Percentiles rank a stretch among this genome's conserved stretches.
Conservation (phyloP, 495 filamentous ascomycete genomes). For the Xylaria sp. region DNA sequence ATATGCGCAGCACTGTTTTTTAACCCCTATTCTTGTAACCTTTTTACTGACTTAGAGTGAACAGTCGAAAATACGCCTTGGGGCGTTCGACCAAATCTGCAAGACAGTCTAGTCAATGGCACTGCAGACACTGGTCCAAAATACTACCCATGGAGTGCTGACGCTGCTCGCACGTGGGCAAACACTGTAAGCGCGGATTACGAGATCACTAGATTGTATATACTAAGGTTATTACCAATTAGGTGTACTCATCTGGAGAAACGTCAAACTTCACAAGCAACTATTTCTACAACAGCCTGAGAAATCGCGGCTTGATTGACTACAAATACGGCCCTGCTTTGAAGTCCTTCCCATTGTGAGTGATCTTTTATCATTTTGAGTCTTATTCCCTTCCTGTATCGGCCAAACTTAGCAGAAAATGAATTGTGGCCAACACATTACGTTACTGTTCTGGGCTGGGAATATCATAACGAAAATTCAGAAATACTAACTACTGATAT, state of each 20-base stretch:
- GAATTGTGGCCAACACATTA: neutral
- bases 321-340: constrained; percentile 40
- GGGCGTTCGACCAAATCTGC: constrained; percentile 39
- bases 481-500: neutral
- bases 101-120: constrained; percentile 32
- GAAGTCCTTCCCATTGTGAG: constrained; percentile 44
- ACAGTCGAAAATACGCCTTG: constrained; percentile 39
- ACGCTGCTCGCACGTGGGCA: constrained; percentile 24
- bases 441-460: neutral
- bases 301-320: constrained; percentile 41
- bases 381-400: neutral
- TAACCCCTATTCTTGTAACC: neutral
- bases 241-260: constrained; percentile 18
- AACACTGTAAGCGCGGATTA: neutral
- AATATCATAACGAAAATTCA: neutral
- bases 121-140: constrained; percentile 29
- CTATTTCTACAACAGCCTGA: constrained; percentile 43
- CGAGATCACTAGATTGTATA: no score
- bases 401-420: constrained; percentile 26
- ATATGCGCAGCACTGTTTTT: neutral
- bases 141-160: constrained; percentile 23
- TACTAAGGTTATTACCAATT: neutral
- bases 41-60: constrained; percentile 27
- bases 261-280: constrained; percentile 40
- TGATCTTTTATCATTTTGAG: constrained; percentile 1